Conservation (phyloP, 768 basidiomycete species). For the Cubamyces sp. region DNA sequence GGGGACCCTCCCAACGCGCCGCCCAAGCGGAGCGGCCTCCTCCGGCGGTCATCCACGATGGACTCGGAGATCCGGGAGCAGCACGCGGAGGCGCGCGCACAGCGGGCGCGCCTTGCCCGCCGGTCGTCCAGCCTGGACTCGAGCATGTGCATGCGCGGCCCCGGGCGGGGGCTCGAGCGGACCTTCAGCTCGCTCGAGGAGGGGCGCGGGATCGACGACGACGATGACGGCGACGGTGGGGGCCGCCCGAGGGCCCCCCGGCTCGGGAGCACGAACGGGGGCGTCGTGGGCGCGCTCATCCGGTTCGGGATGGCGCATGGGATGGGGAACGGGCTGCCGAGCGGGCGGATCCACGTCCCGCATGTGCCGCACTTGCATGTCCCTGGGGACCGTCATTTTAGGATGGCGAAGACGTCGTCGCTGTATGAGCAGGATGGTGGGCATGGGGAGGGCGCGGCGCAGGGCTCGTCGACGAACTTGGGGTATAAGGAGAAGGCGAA, state of each 20-base stretch:
- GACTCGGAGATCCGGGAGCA: conserved; percentile 17
- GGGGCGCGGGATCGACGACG: no score
- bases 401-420: conserved; percentile 5
- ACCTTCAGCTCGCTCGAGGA: conserved; percentile 22
- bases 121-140: conserved; percentile 11
- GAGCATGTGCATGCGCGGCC: neutral
- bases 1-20: neutral
- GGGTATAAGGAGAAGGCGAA: conserved; percentile 21
- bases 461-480: conserved; percentile 1
- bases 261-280: conserved; percentile 5
- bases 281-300: conserved; percentile 22
- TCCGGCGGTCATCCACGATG: conserved; percentile 18
- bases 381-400: conserved; percentile 3
- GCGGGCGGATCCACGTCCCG: conserved; percentile 2
- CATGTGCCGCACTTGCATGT: conserved; percentile 5
- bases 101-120: conserved; percentile 4
- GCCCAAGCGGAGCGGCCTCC: conserved; percentile 13
- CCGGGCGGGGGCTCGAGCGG: neutral
- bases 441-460: neutral
- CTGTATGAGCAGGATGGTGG: conserved; percentile 8
- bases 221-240: neutral
- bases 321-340: conserved; percentile 2
- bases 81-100: conserved; percentile 3
- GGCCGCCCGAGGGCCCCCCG: neutral
- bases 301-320: conserved; percentile 14